phyloP scores from a whole-genome alignment of 305 asterid species.

The Solanum hybrid region DNA sequence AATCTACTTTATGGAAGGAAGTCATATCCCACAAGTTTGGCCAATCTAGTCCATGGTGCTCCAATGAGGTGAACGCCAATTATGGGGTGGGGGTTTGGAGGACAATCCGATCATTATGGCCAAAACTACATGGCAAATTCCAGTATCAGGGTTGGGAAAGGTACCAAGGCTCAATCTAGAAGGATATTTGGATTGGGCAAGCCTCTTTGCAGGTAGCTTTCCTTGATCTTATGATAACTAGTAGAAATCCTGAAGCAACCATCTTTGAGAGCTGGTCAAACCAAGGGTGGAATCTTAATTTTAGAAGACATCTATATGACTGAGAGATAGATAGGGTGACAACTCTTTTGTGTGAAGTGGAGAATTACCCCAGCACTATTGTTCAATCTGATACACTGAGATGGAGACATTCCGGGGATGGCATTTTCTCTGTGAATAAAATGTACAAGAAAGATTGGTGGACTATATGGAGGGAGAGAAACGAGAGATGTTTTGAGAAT shows the following conservation, averaged over 20 bases:
- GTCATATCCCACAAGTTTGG: neutral
- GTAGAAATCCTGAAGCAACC: neutral
- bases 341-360: neutral
- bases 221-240: neutral
- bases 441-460: neutral
- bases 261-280: neutral
- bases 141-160: neutral
- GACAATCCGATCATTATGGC: neutral
- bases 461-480: no score
- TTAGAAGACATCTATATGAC: neutral
- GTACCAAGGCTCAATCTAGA: neutral
- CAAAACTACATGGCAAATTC: neutral
- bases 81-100: neutral
- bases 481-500: no score
- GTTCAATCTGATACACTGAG: neutral
- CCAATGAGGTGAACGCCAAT: neutral
- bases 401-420: neutral
- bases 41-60: neutral
- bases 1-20: neutral
- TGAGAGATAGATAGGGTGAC: neutral
- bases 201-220: neutral
- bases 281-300: neutral
- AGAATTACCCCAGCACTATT: neutral
- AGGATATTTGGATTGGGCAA: neutral
- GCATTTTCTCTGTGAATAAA: neutral